These are phyloP conservation scores for Vanderwaltozyma tropicalis DNA, from an alignment of 805 yeast genomes.

Conservation along the genomic window DNA sequence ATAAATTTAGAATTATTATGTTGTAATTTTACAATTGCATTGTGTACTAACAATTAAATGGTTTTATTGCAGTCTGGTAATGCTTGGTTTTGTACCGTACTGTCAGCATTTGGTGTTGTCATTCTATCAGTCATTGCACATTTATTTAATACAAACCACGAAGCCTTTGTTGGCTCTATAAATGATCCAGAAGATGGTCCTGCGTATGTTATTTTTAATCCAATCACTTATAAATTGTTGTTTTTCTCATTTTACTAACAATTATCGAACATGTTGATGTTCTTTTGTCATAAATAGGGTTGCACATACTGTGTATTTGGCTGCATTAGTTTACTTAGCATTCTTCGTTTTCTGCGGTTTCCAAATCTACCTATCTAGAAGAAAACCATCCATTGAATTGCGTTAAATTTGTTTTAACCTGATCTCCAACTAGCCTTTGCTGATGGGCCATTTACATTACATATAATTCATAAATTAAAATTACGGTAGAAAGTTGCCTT, in stretches of 20 bases:
- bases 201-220: constrained; percentile 35
- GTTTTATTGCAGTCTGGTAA: constrained; percentile 45
- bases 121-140: constrained; percentile 78
- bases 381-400: constrained; percentile 55
- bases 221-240: background rate
- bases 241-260: background rate
- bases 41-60: constrained; percentile 1
- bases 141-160: constrained; percentile 71
- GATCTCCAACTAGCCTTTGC: too few relatives aligned
- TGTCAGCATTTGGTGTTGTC: constrained; percentile 86
- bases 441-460: too few relatives aligned
- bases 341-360: constrained; percentile 87
- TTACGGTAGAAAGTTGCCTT: too few relatives aligned
- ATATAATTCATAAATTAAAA: too few relatives aligned
- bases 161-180: constrained; percentile 85
- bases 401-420: constrained; percentile 19
- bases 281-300: constrained; percentile 42
- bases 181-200: constrained; percentile 88
- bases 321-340: constrained; percentile 69
- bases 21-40: background rate
- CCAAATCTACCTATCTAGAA: constrained; percentile 57
- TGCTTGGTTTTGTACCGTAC: constrained; percentile 92
- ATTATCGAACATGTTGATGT: background rate
- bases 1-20: background rate
- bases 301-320: constrained; percentile 81